Conservation (phyloP, 352 stramenopile species). For the Globisporangium nodosum region DNA sequence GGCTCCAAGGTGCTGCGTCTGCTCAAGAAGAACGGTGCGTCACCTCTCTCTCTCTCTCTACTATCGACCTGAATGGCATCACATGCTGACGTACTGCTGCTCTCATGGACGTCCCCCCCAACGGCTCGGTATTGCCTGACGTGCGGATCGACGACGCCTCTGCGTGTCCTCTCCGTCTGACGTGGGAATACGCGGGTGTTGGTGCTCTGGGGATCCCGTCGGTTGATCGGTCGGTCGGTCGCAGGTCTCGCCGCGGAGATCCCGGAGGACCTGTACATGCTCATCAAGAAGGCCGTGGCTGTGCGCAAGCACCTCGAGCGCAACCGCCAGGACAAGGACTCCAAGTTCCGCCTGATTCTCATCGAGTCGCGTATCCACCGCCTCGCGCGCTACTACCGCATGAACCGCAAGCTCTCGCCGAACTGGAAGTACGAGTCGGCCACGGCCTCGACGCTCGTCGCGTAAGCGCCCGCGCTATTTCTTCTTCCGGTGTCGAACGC, state of each 20-base stretch:
- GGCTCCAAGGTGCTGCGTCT: conserved; percentile 99
- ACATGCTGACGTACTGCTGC: conserved; percentile 18
- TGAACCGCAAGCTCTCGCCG: conserved; percentile 97
- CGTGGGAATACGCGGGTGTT: conserved; percentile 81
- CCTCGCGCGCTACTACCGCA: conserved; percentile 98
- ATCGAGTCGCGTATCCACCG: conserved; percentile 99
- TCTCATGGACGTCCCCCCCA: conserved; percentile 5
- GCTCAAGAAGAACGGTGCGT: conserved; percentile 98
- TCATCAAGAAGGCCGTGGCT: conserved; percentile 99
- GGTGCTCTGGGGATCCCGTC: not conserved
- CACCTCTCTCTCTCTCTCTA: not conserved
- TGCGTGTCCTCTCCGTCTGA: conserved; percentile 55
- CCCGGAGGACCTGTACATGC: conserved; percentile 99
- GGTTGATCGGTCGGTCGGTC: conserved; percentile 3
- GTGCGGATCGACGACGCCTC: conserved; percentile 48
- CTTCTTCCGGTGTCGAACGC: not conserved
- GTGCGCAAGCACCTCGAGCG: conserved; percentile 99
- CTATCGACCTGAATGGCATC: not conserved
- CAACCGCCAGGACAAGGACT: conserved; percentile 99
- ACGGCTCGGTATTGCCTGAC: conserved; percentile 82
- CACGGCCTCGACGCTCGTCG: conserved; percentile 98
- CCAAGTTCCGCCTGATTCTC: conserved; percentile 99
- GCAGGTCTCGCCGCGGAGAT: conserved; percentile 97
- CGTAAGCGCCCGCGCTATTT: conserved; percentile 79
- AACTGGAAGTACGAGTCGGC: conserved; percentile 99